A percentile compares a stretch with the other conserved stretches of the same genome.
These are phyloP conservation scores for Rhizoctonia solani DNA, from an alignment of 1,284 basidiomycete species.

Conservation along the genomic window DNA sequence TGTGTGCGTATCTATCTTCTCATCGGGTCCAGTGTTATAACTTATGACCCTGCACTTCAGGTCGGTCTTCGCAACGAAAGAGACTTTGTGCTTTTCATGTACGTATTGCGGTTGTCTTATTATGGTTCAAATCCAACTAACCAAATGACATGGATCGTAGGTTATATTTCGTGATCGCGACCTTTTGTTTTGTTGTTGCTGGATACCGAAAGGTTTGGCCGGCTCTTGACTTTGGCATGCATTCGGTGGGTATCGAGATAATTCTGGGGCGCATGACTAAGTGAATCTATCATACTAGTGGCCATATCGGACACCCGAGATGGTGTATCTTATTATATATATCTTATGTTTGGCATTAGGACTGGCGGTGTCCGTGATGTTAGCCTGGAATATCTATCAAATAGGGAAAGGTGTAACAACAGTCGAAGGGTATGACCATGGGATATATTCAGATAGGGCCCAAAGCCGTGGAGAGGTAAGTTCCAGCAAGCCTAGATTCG, in stretches of 20 bases:
- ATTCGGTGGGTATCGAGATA: constrained; percentile 29
- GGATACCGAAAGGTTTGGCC: constrained; percentile 63
- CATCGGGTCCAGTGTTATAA: neutral
- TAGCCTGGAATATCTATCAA: constrained; percentile 78
- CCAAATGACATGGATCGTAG: too few species aligned
- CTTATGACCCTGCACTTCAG: constrained; percentile 38
- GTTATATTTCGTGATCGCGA: constrained; percentile 70
- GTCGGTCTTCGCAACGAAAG: constrained; percentile 93
- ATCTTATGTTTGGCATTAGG: constrained; percentile 77
- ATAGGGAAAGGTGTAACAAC: constrained; percentile 83
- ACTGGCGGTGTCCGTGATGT: constrained; percentile 80
- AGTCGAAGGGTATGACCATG: constrained; percentile 89
- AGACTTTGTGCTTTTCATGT: constrained; percentile 96
- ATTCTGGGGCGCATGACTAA: neutral
- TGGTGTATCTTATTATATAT: constrained; percentile 74
- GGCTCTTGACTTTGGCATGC: constrained; percentile 61
- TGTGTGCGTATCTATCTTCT: constrained; percentile 56
- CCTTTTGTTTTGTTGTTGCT: constrained; percentile 59
- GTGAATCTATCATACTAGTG: constrained; percentile 53
- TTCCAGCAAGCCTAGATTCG: too few species aligned
- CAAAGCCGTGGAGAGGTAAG: constrained; percentile 69
- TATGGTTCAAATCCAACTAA: neutral
- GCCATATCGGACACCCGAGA: constrained; percentile 66
- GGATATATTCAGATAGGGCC: constrained; percentile 73
- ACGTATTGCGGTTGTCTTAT: constrained; percentile 42